phyloP scores from a whole-genome alignment of 768 basidiomycete genomes.

The Mycena belliarum region DNA sequence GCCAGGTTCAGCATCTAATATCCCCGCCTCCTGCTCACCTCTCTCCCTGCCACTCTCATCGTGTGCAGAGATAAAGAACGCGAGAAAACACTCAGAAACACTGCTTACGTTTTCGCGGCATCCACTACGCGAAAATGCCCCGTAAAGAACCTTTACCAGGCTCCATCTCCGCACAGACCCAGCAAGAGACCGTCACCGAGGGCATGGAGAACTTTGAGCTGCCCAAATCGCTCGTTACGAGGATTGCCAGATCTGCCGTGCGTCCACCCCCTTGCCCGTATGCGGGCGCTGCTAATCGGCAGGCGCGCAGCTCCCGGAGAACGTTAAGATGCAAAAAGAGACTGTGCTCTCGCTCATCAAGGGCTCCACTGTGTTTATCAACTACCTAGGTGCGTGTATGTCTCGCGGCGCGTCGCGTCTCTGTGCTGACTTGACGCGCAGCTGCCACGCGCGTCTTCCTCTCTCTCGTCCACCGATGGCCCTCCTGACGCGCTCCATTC shows the following conservation, averaged over 20 bases:
- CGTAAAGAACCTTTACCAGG: conserved; percentile 57
- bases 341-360: conserved; percentile 82
- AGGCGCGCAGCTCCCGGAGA: conserved; percentile 68
- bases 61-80: too few species aligned
- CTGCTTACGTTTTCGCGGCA: background rate
- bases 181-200: conserved; percentile 78
- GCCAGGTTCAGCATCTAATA: too few species aligned
- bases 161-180: conserved; percentile 68
- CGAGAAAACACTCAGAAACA: too few species aligned
- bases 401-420: conserved; percentile 11
- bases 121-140: conserved; percentile 51
- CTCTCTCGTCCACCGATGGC: background rate
- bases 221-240: conserved; percentile 79
- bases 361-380: conserved; percentile 93
- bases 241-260: conserved; percentile 84
- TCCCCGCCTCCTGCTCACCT: too few species aligned
- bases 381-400: conserved; percentile 74
- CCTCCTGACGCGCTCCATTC: conserved; percentile 17
- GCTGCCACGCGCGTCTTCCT: conserved; percentile 49
- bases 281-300: background rate
- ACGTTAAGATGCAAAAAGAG: conserved; percentile 87
- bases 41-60: too few species aligned
- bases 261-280: conserved; percentile 27
- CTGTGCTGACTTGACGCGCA: conserved; percentile 22
- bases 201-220: conserved; percentile 90